Evolutionary conservation across 768 basidiomycete species (phyloP), one percentile per base, ranked within the genome.

Genomic region (Pleurotus tuoliensis): DNA sequence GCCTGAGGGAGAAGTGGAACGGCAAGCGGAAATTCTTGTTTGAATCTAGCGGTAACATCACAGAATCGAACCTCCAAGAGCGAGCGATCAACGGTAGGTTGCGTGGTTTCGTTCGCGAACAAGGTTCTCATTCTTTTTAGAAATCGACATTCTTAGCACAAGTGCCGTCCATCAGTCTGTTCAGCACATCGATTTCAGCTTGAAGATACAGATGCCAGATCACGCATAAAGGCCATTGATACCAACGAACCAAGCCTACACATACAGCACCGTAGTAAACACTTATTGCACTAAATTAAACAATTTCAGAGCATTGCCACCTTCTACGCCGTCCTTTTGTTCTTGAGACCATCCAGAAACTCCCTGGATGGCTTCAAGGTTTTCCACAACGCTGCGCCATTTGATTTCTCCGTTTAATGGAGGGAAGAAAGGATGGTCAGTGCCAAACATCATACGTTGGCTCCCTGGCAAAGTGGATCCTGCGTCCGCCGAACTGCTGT

Each of bases 1-100:
- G 76, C 24, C 70, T 99, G 63, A 91, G 86, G 70, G 80, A 84
- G 60, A 87, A 83, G 63, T 97, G 92, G 93, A 74, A 70, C 12
- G 88, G 88, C 8, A 81, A 88, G 71, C 79, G 88, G 53, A 90
- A 89, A 63, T 98, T 96, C 69, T 67, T 91, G 66, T 82, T 99
- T 48, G 97, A 99, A 73, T 91, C 91, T 24, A 96, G 93, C 66
- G 97, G 97, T 3, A 94, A 93, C 51, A 92, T 98, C 63, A 96
- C 94, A 15, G 94, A 96, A 71, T 73, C 75, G 11, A 96, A 98
- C 66, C 70, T 98, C 60, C 82, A 81, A 56, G 86, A 86, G 61
- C 77, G 92, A 56, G 85, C 93, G 6, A 87, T 92, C 61, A 86
- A 90, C 56, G 93, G 95, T 94, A 61, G 64, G 83, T 69, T 16